Evolutionary conservation across 208 protist genomes (phyloP).

Genomic region (Naegleria fowleri): DNA sequence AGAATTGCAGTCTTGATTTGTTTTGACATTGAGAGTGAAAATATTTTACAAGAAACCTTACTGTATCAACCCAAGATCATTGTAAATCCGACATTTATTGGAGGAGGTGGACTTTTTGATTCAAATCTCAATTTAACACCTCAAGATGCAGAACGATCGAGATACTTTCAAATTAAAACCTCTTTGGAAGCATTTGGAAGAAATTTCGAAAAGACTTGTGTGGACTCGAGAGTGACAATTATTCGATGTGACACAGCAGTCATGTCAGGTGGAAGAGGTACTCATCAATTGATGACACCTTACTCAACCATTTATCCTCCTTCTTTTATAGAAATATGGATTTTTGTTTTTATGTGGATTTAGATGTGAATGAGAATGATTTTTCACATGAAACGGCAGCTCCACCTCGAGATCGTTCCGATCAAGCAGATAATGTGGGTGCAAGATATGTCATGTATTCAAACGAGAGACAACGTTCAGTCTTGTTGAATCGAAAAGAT

Average conservation of each 20-base stretch:
- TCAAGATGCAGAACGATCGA: background rate
- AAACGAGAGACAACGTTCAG: background rate
- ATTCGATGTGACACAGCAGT: background rate
- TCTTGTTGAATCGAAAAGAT: too few relatives aligned
- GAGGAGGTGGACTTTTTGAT: background rate
- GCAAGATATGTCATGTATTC: background rate
- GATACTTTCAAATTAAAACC: background rate
- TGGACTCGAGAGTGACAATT: background rate
- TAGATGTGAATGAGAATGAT: background rate
- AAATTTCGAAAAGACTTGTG: background rate
- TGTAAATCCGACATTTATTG: conserved; percentile 13
- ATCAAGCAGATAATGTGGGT: background rate
- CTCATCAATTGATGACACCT: background rate
- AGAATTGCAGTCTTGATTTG: conserved; percentile 3
- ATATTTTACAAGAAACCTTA: background rate
- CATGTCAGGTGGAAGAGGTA: background rate
- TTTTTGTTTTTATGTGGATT: background rate
- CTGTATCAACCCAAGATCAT: background rate
- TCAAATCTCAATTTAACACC: background rate
- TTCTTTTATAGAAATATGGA: background rate
- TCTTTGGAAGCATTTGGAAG: background rate
- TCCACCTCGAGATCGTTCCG: background rate
- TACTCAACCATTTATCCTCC: background rate
- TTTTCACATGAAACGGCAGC: background rate
- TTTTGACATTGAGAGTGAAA: background rate